Evolutionary conservation across 2,329 filamentous ascomycete genomes (phyloP).

Genomic region (Calonectria leucothoes): DNA sequence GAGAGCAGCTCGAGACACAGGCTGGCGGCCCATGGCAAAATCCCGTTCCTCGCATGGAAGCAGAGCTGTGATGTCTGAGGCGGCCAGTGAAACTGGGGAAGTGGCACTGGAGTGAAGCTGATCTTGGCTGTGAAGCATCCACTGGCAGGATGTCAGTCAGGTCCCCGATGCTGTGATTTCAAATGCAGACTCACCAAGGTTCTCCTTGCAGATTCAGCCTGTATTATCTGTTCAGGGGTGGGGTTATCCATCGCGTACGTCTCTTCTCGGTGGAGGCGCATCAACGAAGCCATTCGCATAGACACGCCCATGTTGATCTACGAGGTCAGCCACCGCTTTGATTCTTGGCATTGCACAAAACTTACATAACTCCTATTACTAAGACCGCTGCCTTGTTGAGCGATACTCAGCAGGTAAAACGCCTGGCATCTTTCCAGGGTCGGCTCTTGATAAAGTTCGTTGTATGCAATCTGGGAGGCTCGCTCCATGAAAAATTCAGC

Average conservation of each 20-base stretch:
- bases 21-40: slow-evolving; percentile 61
- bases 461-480: slow-evolving; percentile 59
- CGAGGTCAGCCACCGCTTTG: not conserved
- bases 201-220: slow-evolving; percentile 66
- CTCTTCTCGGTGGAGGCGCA: slow-evolving; percentile 67
- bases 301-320: slow-evolving; percentile 69
- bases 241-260: slow-evolving; percentile 59
- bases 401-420: slow-evolving; percentile 69
- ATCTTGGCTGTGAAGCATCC: slow-evolving; percentile 71
- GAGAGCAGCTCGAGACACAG: slow-evolving; percentile 62
- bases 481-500: slow-evolving; percentile 65
- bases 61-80: slow-evolving; percentile 65
- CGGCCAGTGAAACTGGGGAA: slow-evolving; percentile 62
- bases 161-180: not conserved
- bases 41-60: slow-evolving; percentile 65
- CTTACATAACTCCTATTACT: slow-evolving; percentile 66
- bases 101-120: slow-evolving; percentile 65
- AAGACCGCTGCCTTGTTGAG: slow-evolving; percentile 67
- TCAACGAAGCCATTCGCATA: slow-evolving; percentile 65
- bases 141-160: slow-evolving; percentile 49
- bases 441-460: slow-evolving; percentile 64
- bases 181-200: slow-evolving; percentile 58
- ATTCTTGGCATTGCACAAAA: not conserved
- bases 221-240: slow-evolving; percentile 57
- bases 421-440: slow-evolving; percentile 68